Conservation (phyloP, 768 basidiomycete species). For the Leccinum barrowsii region DNA sequence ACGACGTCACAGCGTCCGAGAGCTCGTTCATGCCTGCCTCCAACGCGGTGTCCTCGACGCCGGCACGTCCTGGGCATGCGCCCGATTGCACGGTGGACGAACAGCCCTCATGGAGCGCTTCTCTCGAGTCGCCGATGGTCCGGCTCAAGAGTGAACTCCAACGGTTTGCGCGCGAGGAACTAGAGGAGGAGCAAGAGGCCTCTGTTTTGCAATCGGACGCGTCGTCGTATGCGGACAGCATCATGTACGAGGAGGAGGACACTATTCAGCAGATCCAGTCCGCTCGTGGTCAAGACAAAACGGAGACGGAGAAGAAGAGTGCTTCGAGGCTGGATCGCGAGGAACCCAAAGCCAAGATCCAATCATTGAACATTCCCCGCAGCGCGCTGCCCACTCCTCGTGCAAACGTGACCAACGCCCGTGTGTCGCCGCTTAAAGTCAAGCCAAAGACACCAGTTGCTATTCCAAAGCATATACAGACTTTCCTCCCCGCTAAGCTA, state of each 20-base stretch:
- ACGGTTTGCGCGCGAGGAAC: constrained; percentile 41
- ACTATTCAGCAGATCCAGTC: constrained; percentile 23
- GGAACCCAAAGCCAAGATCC: constrained; percentile 50
- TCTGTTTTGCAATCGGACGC: constrained; percentile 15
- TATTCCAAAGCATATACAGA: constrained; percentile 49
- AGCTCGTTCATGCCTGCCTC: constrained; percentile 67
- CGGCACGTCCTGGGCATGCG: constrained; percentile 41
- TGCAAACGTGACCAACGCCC: constrained; percentile 29
- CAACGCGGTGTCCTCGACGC: constrained; percentile 76
- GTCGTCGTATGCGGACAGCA: constrained; percentile 24
- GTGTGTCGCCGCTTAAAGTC: constrained; percentile 50
- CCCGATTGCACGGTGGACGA: constrained; percentile 42
- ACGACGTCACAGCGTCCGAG: constrained; percentile 51
- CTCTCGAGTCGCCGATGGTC: constrained; percentile 71
- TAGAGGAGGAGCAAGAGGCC: constrained; percentile 23
- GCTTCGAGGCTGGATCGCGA: constrained; percentile 43
- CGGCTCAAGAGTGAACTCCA: constrained; percentile 62
- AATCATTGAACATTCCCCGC: constrained; percentile 30
- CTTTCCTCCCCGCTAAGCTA: constrained; percentile 65
- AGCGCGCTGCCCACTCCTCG: constrained; percentile 34
- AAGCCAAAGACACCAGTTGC: constrained; percentile 58
- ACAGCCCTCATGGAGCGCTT: constrained; percentile 67
- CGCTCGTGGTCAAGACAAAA: constrained; percentile 44
- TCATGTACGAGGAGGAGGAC: constrained; percentile 29
- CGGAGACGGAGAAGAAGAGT: constrained; percentile 32